Conservation (phyloP, 345 rosid species). For the Cardiospermum halicacabum region DNA sequence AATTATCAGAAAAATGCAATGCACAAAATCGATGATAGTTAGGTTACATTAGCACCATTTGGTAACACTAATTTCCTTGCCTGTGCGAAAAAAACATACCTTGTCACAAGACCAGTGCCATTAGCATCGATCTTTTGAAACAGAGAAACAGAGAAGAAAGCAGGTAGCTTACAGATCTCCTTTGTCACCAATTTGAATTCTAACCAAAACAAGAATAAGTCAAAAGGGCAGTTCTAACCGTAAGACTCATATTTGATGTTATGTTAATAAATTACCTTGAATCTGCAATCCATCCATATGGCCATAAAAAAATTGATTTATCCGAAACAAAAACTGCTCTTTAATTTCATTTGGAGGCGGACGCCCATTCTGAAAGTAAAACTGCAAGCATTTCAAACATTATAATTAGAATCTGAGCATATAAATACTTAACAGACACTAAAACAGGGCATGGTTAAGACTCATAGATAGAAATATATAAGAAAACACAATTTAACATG, state of each 20-base stretch:
- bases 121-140: conserved; percentile 72
- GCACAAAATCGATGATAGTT: background rate
- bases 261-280: conserved; percentile 41
- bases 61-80: background rate
- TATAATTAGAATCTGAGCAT: conserved; percentile 5
- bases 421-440: background rate
- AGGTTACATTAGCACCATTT: background rate
- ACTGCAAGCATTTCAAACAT: conserved; percentile 46
- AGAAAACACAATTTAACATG: conserved; percentile 1
- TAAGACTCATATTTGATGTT: background rate
- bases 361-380: conserved; percentile 88
- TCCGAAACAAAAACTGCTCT: conserved; percentile 63
- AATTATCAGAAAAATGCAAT: background rate
- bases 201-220: conserved; percentile 12
- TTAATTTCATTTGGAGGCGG: conserved; percentile 80
- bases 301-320: conserved; percentile 68
- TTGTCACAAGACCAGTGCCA: conserved; percentile 54
- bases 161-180: conserved; percentile 92
- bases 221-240: conserved; percentile 10
- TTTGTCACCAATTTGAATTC: conserved; percentile 68
- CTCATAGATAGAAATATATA: conserved; percentile 1
- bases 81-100: conserved; percentile 37
- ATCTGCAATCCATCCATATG: conserved; percentile 67
- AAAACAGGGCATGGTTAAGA: conserved; percentile 2
- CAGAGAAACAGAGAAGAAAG: conserved; percentile 71